Evolutionary conservation across 139 green algal species (phyloP).

Genomic region (Chlamydomonas incerta): DNA sequence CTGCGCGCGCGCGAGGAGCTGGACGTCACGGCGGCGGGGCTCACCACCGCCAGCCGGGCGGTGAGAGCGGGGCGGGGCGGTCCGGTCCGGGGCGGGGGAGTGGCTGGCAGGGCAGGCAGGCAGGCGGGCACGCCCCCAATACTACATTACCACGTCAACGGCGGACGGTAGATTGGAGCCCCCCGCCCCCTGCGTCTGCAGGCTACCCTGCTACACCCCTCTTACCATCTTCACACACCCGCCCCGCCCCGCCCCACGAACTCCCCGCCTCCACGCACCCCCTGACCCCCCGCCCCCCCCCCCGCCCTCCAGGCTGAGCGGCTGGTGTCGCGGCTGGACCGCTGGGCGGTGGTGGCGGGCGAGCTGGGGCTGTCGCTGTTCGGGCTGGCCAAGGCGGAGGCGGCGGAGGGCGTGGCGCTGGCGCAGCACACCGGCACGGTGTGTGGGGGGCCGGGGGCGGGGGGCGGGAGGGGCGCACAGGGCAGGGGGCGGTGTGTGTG

Average conservation of each 20-base stretch:
- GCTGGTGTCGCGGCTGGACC: slow-evolving; percentile 52
- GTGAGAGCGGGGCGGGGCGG: too few species aligned
- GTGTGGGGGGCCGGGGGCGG: neutral
- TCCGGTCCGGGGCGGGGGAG: neutral
- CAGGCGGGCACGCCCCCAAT: neutral
- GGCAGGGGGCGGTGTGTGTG: neutral
- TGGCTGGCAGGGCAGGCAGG: neutral
- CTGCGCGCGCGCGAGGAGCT: slow-evolving; percentile 37
- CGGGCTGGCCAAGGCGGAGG: slow-evolving; percentile 55
- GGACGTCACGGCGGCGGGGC: slow-evolving; percentile 51
- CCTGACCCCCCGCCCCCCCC: neutral
- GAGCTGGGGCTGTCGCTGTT: slow-evolving; percentile 66
- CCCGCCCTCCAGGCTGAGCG: slow-evolving; percentile 47
- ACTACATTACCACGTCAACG: too few species aligned
- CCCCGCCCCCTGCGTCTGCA: too few species aligned
- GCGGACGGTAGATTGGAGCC: too few species aligned
- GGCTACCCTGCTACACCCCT: too few species aligned
- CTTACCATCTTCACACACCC: too few species aligned
- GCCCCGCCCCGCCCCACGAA: too few species aligned
- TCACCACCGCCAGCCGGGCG: slow-evolving; percentile 48
- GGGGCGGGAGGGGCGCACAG: neutral
- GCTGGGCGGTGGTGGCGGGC: slow-evolving; percentile 46
- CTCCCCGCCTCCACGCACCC: too few species aligned
- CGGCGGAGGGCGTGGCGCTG: slow-evolving; percentile 48
- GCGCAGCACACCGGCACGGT: slow-evolving; percentile 59